A percentile compares a stretch with the other conserved stretches of the same genome.
phyloP scores from a whole-genome alignment of 1,284 basidiomycete species.

The Austroboletus niveus region DNA sequence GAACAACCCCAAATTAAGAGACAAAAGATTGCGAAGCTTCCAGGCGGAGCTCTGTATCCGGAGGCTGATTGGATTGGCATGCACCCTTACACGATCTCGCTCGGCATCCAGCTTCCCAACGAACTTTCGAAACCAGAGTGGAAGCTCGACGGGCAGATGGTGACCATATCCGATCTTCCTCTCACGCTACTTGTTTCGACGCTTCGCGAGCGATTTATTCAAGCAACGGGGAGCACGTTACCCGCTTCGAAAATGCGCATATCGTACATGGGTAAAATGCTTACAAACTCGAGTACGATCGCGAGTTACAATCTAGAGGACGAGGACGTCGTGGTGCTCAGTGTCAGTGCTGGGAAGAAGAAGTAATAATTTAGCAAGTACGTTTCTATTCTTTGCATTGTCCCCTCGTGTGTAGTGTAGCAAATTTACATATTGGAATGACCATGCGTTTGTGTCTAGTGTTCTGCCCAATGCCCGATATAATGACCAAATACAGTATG shows the following conservation, averaged over 20 bases:
- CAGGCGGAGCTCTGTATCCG: conserved; percentile 75
- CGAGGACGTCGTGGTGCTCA: conserved; percentile 77
- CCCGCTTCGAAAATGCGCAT: conserved; percentile 78
- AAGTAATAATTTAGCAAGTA: conserved; percentile 43
- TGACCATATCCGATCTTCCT: conserved; percentile 78
- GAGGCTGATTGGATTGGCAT: conserved; percentile 86
- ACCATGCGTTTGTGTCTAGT: conserved; percentile 10
- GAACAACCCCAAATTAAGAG: conserved; percentile 78
- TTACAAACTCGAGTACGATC: conserved; percentile 82
- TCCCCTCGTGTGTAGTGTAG: conserved; percentile 7
- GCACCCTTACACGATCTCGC: conserved; percentile 86
- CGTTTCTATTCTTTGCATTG: conserved; percentile 3
- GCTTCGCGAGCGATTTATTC: conserved; percentile 81
- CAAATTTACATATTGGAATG: conserved; percentile 13
- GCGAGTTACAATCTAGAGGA: conserved; percentile 88
- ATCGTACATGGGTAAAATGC: conserved; percentile 76
- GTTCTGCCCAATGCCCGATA: conserved; percentile 10
- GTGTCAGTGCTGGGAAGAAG: conserved; percentile 74
- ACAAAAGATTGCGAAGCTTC: conserved; percentile 77
- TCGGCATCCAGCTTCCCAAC: conserved; percentile 78
- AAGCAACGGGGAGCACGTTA: conserved; percentile 71
- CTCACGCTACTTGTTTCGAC: conserved; percentile 82
- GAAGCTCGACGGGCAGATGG: conserved; percentile 81
- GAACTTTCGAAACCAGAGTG: conserved; percentile 84
- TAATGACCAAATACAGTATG: conserved; percentile 21